Evolutionary conservation across 768 basidiomycete species (phyloP).

Genomic region (Trametes coccinea): DNA sequence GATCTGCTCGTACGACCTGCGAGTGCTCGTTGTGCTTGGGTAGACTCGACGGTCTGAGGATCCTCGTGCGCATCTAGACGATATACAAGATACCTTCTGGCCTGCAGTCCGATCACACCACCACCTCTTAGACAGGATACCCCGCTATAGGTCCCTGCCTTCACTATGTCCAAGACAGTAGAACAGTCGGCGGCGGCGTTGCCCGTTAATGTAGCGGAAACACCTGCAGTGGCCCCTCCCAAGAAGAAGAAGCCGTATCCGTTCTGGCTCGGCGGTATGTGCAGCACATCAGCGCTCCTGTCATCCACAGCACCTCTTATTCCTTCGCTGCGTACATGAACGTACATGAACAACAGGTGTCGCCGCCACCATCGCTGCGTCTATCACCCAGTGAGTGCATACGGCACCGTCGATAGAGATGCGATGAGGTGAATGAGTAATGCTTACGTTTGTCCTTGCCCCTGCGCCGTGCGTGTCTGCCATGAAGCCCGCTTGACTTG

Average conservation of each 20-base stretch:
- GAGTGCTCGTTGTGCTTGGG: background rate
- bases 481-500: conserved; percentile 71
- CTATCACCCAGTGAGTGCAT: conserved; percentile 72
- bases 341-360: conserved; percentile 45
- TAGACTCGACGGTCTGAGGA: background rate
- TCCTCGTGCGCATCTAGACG: conserved; percentile 8
- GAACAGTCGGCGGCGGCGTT: conserved; percentile 11
- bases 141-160: background rate
- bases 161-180: conserved; percentile 16
- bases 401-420: background rate
- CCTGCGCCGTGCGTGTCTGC: background rate
- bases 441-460: background rate
- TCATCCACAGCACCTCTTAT: conserved; percentile 5
- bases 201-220: conserved; percentile 12
- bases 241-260: conserved; percentile 70
- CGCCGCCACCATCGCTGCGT: conserved; percentile 87
- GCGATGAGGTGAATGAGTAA: background rate
- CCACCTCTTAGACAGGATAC: conserved; percentile 4
- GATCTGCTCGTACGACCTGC: conserved; percentile 5
- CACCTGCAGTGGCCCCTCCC: background rate
- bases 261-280: conserved; percentile 79
- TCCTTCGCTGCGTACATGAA: background rate
- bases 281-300: background rate
- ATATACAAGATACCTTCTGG: conserved; percentile 3
- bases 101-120: background rate